phyloP scores from a whole-genome alignment of 257 asterid species.

The Rauvolfia tetraphylla region DNA sequence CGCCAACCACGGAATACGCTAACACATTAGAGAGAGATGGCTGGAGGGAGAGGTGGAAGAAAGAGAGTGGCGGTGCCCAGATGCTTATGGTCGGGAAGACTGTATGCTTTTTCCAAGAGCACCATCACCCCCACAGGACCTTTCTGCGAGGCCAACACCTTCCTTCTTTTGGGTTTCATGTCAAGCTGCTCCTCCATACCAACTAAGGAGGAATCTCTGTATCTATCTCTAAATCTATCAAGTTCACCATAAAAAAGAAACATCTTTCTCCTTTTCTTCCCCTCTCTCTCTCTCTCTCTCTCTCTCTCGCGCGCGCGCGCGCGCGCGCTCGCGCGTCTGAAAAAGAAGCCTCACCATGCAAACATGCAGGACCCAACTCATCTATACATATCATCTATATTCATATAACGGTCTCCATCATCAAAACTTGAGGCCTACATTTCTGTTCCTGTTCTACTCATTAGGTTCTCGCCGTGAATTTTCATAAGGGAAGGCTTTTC shows the following conservation, averaged over 20 bases:
- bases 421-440: background rate
- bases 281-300: background rate
- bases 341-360: constrained; percentile 13
- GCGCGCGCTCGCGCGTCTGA: too few relatives aligned
- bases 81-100: constrained; percentile 1
- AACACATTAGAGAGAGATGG: too few relatives aligned
- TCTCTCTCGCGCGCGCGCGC: too few relatives aligned
- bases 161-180: background rate
- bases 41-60: background rate
- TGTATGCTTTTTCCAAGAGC: background rate
- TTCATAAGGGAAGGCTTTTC: background rate
- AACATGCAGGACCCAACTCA: background rate
- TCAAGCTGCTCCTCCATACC: background rate
- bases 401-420: background rate
- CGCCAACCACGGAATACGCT: background rate
- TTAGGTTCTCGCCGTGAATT: background rate
- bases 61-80: background rate
- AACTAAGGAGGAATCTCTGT: background rate
- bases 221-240: background rate
- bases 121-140: background rate
- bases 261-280: background rate
- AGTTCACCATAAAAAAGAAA: background rate
- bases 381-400: background rate
- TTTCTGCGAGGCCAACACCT: background rate
- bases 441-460: background rate